phyloP scores from a whole-genome alignment of 192 early-diverging fungal genomes.

The Coemansia sp. region DNA sequence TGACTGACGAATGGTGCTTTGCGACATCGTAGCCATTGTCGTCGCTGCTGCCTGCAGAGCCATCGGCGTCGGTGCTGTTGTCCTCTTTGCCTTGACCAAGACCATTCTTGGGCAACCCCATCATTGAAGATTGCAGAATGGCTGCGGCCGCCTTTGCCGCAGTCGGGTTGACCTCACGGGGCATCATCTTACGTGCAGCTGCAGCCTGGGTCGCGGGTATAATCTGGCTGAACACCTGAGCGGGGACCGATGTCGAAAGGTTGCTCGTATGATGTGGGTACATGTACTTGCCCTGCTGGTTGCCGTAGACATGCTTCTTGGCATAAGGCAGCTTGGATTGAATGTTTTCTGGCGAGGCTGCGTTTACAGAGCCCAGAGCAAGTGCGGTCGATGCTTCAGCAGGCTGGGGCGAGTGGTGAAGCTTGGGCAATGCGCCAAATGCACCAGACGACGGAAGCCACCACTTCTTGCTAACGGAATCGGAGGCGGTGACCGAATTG shows the following conservation, averaged over 20 bases:
- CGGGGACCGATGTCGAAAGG: constrained; percentile 54
- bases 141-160: constrained; percentile 51
- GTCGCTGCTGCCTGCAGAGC: neutral
- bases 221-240: constrained; percentile 55
- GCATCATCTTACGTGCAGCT: constrained; percentile 57
- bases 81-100: constrained; percentile 53
- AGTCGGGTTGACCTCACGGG: constrained; percentile 52
- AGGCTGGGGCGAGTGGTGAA: constrained; percentile 17
- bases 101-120: constrained; percentile 52
- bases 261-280: constrained; percentile 27
- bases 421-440: constrained; percentile 13
- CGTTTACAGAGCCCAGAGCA: constrained; percentile 20
- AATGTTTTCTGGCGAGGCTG: constrained; percentile 6
- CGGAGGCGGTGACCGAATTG: neutral
- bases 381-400: constrained; percentile 25
- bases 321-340: neutral
- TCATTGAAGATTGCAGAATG: constrained; percentile 54
- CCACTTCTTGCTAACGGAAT: constrained; percentile 43
- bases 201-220: constrained; percentile 55
- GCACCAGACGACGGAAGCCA: constrained; percentile 13
- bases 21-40: constrained; percentile 2
- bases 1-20: neutral
- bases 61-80: constrained; percentile 7
- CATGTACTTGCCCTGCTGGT: constrained; percentile 7
- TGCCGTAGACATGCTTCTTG: constrained; percentile 12